Base-by-base conservation (phyloP, 139 green algal species). In the Pseudopediastrum boryanum region DNA sequence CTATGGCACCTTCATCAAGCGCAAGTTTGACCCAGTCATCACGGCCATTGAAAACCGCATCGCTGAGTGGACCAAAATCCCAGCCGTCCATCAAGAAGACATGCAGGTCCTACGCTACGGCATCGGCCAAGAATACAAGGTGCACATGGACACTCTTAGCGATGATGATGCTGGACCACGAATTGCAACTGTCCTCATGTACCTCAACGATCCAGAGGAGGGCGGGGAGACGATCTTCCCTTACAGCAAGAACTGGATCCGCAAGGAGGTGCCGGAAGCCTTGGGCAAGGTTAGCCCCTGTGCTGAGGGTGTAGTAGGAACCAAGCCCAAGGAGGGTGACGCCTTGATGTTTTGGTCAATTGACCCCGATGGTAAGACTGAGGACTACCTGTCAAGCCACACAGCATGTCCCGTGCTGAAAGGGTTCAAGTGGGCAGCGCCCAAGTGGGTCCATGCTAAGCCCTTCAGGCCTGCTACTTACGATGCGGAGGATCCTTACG, bases 91-190 rank as follows among this genome's bases (percentile, higher is more conserved):
- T 78, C 87, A 94, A 63, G 94, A 98, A 75, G 94, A 98, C 85
- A 91, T 95, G 79, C 92, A 91, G 83, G 85, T 93, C 29, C 78
- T 94, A 51, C 81, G 92, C 38, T 98, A 98, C 76, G 86, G 77
- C 21, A 43, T 83, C 8, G 90, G 92, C 9, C 93, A 98, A 81
- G 93, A 96, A 84, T 98, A 98, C 80, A 90, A 89, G 0, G 68
- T 88, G 0, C 94, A 96, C 77, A 91, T 91, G 31, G 94, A 98
- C 80, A 83, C 77, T 0, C 79, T 95, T 64, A 73, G 83, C 33
- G 21, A 88, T 84, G 54, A 83, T 25, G 42, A 36, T 21, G 4
- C 75, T 64, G 35, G 75, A 23, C 75, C 75, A 9, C 79, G 90
- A 23, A 69, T 89, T 44, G 87, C 86, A 72, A 97, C 93, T 0